Conservation (phyloP, 768 basidiomycete genomes). For the Suillus paluster region DNA sequence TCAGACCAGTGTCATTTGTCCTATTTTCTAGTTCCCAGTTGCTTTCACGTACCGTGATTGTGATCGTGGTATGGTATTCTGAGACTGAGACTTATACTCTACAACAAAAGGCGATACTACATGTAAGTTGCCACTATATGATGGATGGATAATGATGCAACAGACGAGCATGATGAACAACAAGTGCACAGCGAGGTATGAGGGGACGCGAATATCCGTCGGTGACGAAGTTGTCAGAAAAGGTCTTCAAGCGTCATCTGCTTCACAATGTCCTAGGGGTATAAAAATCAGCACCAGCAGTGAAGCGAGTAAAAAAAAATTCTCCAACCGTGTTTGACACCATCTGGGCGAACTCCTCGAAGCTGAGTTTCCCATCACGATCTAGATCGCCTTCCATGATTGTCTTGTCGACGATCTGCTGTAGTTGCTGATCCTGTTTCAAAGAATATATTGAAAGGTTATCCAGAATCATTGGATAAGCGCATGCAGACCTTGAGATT, state of each 20-base stretch:
- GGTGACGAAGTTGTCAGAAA: slow-evolving; percentile 32
- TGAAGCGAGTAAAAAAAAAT: background rate
- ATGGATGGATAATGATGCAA: slow-evolving; percentile 4
- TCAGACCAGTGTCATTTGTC: background rate
- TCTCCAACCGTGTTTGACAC: slow-evolving; percentile 91
- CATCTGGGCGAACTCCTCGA: slow-evolving; percentile 96
- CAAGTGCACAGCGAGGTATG: slow-evolving; percentile 4
- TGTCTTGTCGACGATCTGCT: slow-evolving; percentile 99
- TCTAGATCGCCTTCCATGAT: slow-evolving; percentile 99
- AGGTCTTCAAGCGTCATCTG: slow-evolving; percentile 97
- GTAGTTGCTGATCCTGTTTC: slow-evolving; percentile 90
- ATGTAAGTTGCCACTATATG: slow-evolving; percentile 9
- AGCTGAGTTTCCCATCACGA: slow-evolving; percentile 95
- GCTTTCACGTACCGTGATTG: background rate
- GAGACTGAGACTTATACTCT: background rate
- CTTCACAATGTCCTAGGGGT: slow-evolving; percentile 89
- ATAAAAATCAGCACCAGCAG: slow-evolving; percentile 13
- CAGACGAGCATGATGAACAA: background rate
- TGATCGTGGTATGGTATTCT: background rate
- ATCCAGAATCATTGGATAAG: background rate
- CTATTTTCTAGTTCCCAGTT: background rate
- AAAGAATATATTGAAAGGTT: background rate
- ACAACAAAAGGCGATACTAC: slow-evolving; percentile 9
- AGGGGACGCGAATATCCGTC: background rate
- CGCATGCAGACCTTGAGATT: slow-evolving; percentile 80